Base-by-base conservation (phyloP, 2,329 filamentous ascomycete genomes). In the Paecilomyces sp. region DNA sequence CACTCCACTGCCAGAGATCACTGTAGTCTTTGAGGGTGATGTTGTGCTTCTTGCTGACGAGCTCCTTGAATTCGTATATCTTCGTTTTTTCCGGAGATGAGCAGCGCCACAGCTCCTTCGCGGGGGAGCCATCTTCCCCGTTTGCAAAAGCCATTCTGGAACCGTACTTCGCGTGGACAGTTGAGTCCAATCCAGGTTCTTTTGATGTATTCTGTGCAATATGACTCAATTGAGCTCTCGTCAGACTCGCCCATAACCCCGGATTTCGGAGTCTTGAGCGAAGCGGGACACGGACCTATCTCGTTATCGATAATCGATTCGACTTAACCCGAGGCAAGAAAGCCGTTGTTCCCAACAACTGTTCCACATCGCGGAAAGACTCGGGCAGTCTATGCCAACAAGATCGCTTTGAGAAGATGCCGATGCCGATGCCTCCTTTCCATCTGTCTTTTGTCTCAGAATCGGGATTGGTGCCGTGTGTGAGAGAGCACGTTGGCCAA, bases 1-100 rank as follows among this genome's bases (percentile, higher is more conserved):
- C 83, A 65, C 91, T 96, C 93, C 93, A 97, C 71, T 83, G 78
- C 77, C 93, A 89, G 8, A 97, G 82, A n/a, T 85, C 85, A 22
- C 86, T 77, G 70, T 96, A 96, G 63, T 81, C 85, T 18, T 80
- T 72, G 54, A 94, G 79, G 24, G 79, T 71, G 59, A 91, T 74
- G 11, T 78, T 75, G 69, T 92, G 84, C 67, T 88, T 89, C 62
- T 83, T 71, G 74, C 88, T 91, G 64, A 95, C 80, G 57, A 80
- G 79, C 66, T 86, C 79, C 65, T 91, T 82, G 73, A 94, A 95
- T 56, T 80, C 80, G 78, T 83, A 86, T 81, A 93, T 90, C 59
- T 83, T 83, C 7, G 90, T 93, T 47, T 82, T 82, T 54, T 83
- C 74, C 7, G 89, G 89, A 66, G 83, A 76, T 34, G 84, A 79